Conservation (phyloP, 768 basidiomycete genomes). For the Hortiboletus flavorubellus region DNA sequence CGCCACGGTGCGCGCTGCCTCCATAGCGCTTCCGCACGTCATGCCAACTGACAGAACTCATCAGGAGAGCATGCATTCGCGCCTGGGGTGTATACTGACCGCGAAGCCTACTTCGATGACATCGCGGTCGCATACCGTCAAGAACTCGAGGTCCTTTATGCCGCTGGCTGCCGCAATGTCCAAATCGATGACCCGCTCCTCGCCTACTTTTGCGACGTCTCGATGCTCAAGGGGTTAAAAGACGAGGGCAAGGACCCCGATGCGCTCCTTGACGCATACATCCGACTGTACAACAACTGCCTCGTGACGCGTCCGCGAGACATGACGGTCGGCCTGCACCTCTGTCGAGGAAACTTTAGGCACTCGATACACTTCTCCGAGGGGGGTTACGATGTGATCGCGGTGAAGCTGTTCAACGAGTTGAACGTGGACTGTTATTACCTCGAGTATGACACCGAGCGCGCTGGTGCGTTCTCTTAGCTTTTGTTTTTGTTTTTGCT, state of each 20-base stretch:
- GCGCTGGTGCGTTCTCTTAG: slow-evolving; percentile 35
- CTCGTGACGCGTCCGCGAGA: slow-evolving; percentile 37
- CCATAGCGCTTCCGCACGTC: background rate
- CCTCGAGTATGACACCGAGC: slow-evolving; percentile 47
- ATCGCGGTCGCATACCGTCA: slow-evolving; percentile 44
- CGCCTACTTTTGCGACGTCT: slow-evolving; percentile 64
- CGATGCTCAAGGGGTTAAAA: slow-evolving; percentile 55
- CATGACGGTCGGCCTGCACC: slow-evolving; percentile 41
- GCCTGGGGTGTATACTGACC: slow-evolving; percentile 16
- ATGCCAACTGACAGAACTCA: background rate
- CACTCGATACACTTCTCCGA: slow-evolving; percentile 40
- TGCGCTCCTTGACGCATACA: slow-evolving; percentile 60
- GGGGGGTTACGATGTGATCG: slow-evolving; percentile 45
- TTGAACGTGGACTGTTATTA: slow-evolving; percentile 44
- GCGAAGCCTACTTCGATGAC: slow-evolving; percentile 47
- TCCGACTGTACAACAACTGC: slow-evolving; percentile 38
- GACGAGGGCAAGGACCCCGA: slow-evolving; percentile 58
- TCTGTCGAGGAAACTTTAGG: slow-evolving; percentile 40
- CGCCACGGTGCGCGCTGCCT: slow-evolving; percentile 46
- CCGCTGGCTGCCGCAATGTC: slow-evolving; percentile 40
- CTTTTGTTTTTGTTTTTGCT: too few relatives aligned
- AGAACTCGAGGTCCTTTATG: slow-evolving; percentile 45
- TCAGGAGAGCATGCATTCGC: slow-evolving; percentile 24
- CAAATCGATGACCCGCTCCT: slow-evolving; percentile 49
- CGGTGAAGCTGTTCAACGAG: slow-evolving; percentile 42